Base-by-base conservation (phyloP, 2,329 filamentous ascomycete genomes). In the Exophiala alcalophila region DNA sequence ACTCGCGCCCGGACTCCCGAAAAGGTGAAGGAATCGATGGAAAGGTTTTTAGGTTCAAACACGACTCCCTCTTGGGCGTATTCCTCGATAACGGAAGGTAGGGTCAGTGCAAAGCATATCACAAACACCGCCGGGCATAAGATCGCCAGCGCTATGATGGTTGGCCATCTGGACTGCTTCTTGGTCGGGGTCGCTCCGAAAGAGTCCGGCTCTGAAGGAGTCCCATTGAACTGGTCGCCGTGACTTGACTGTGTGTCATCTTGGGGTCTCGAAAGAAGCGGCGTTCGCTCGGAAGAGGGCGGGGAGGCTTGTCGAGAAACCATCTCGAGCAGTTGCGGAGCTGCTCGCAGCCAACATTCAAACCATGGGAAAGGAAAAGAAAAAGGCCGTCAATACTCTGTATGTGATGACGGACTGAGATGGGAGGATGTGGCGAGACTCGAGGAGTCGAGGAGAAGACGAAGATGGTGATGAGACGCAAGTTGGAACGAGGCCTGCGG, bases 51-150 rank as follows among this genome's bases (percentile, higher is more conserved):
- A 2, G 92, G 87, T 59, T 90, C 80, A 53, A 98, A 78, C 12
- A 91, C 80, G 16, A 83, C 75, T 3, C 90, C 87, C 63, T 90
- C 75, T 65, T 91, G 84, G 34, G 85, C 86, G 65, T 98, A 98
- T 60, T 87, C 78, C 65, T 94, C 81, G 8, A 94, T 79, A 5
- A 83, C 79, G 11, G 84, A 81, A 2, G 91, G 90, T 0, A 84
- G 78, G 40, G 94, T 77, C 66, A 95, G 95, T 11, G 82, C 87
- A 42, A 91, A 69, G 11, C 84, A 81, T 55, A 94, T 87, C 19
- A 74, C 62, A 15, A 91, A 57, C 4, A 83, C 72, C 5, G 81
- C 58, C 2, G 78, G 54, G 34, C 76, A 84, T 6, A 97, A 67
- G 2, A 84, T 44, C 1, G 74, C 55, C 49, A 95, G 78, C 20